Percentiles rank a stretch among this genome's conserved stretches.
Conservation (phyloP, 257 asterid genomes). For the Plantago ovata region DNA sequence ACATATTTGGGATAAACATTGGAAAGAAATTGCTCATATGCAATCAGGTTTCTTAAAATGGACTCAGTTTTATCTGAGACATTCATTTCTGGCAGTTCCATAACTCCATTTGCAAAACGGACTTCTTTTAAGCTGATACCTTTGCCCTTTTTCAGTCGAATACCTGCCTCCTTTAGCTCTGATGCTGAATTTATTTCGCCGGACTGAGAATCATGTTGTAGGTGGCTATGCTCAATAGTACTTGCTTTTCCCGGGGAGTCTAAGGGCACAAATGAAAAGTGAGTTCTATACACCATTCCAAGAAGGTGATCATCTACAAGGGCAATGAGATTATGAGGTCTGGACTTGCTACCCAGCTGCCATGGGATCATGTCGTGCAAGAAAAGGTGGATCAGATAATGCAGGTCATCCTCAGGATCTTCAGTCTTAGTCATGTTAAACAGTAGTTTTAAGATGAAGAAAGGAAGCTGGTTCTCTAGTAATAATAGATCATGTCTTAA, state of each 20-base stretch:
- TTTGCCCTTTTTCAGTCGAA: not conserved
- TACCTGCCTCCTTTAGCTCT: slow-evolving; percentile 19
- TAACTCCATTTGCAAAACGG: not conserved
- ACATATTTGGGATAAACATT: not conserved
- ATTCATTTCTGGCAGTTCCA: not conserved
- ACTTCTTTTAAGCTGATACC: not conserved
- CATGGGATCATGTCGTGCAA: slow-evolving; percentile 10
- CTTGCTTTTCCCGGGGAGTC: not conserved
- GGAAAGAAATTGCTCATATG: slow-evolving; percentile 4
- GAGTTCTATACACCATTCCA: slow-evolving; percentile 13
- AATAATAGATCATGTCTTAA: too few relatives aligned
- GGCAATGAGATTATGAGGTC: too few relatives aligned
- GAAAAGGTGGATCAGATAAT: not conserved
- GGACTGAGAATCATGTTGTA: too few relatives aligned
- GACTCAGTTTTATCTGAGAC: slow-evolving; percentile 9
- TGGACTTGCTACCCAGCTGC: not conserved
- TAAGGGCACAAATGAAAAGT: not conserved
- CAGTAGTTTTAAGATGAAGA: not conserved
- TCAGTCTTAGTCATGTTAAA: not conserved
- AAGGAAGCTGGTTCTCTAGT: not conserved
- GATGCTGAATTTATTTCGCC: slow-evolving; percentile 4
- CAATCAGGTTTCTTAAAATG: slow-evolving; percentile 10
- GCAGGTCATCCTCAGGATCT: slow-evolving; percentile 5
- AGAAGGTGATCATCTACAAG: slow-evolving; percentile 24
- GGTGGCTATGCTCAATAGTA: not conserved